phyloP scores from a whole-genome alignment of 306 rosid genomes.

The Lablab purpureus region DNA sequence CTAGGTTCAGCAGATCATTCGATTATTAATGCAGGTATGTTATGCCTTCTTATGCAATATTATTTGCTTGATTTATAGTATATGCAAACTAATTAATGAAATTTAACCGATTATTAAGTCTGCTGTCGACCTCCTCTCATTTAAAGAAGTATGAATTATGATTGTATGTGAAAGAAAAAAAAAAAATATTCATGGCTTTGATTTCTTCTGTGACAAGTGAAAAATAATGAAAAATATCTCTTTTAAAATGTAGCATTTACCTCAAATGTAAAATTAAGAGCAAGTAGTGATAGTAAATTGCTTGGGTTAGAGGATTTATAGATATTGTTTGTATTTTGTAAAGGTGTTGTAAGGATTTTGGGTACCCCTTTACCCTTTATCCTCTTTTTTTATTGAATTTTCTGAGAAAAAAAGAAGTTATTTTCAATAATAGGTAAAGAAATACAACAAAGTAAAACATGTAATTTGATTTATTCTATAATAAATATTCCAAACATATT shows the following conservation, averaged over 20 bases:
- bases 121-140: too few species aligned
- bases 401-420: too few species aligned
- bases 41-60: not conserved
- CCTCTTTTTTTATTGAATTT: too few species aligned
- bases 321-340: too few species aligned
- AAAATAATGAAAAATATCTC: not conserved
- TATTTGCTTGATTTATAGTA: not conserved
- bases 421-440: too few species aligned
- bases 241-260: not conserved
- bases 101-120: not conserved
- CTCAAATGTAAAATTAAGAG: too few species aligned
- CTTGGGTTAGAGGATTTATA: too few species aligned
- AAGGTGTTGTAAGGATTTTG: too few species aligned
- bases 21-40: slow-evolving; percentile 3
- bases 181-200: not conserved
- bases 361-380: too few species aligned
- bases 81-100: slow-evolving; percentile 11
- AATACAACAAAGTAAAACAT: too few species aligned
- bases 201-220: not conserved
- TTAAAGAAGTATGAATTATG: too few species aligned
- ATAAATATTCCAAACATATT: not conserved
- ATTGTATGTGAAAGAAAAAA: not conserved
- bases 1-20: not conserved
- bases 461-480: not conserved
- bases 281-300: too few species aligned